A percentile compares a stretch with the other conserved stretches of the same genome.
Conservation (phyloP, 768 basidiomycete species). For the Collybia sordida region DNA sequence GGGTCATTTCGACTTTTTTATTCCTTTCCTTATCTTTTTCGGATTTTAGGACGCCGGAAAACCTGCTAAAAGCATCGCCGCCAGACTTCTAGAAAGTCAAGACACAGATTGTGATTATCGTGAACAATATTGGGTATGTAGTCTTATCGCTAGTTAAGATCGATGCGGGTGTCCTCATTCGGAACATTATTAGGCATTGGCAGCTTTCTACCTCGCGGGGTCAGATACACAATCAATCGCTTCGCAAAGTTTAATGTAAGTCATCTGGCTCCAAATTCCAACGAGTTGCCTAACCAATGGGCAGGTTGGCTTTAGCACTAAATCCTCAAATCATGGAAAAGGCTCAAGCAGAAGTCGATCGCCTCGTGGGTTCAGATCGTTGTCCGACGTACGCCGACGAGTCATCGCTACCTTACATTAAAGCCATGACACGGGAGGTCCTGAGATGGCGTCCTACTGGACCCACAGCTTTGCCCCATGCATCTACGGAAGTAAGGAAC, state of each 20-base stretch:
- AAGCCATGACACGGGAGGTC: conserved; percentile 22
- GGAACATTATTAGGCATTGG: conserved; percentile 2
- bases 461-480: conserved; percentile 1
- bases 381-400: conserved; percentile 24
- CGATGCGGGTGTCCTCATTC: neutral
- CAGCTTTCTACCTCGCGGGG: neutral
- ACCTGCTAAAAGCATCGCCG: conserved; percentile 2
- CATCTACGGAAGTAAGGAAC: neutral
- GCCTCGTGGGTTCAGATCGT: conserved; percentile 17
- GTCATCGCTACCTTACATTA: conserved; percentile 21
- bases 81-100: neutral
- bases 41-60: neutral
- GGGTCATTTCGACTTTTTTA: too few species aligned
- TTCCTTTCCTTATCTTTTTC: neutral
- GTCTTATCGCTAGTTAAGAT: neutral
- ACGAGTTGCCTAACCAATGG: too few species aligned
- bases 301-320: conserved; percentile 17
- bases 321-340: conserved; percentile 19
- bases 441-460: conserved; percentile 15
- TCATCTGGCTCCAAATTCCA: too few species aligned
- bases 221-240: conserved; percentile 3
- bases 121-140: conserved; percentile 1
- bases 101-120: neutral
- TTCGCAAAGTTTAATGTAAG: conserved; percentile 1
- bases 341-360: conserved; percentile 26